These are phyloP conservation scores for Pythium rishiriense DNA, from an alignment of 352 stramenopile species.

Conservation along the genomic window DNA sequence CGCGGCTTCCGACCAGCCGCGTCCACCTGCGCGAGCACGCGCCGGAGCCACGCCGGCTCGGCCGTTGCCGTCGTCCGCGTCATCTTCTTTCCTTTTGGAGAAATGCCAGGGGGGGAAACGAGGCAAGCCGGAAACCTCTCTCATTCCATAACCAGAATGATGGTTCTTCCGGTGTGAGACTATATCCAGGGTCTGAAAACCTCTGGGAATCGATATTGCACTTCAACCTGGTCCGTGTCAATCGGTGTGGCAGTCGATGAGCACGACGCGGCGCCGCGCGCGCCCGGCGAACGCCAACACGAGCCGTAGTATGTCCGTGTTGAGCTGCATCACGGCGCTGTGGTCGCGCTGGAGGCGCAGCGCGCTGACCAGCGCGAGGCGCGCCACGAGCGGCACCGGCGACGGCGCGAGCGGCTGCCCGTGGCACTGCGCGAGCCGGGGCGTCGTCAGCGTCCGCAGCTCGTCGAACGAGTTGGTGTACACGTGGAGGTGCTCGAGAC, in stretches of 20 bases:
- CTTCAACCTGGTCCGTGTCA: not conserved
- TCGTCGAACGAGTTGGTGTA: constrained; percentile 2
- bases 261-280: not conserved
- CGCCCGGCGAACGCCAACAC: constrained; percentile 2
- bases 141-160: too few species aligned
- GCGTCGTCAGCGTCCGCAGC: not conserved
- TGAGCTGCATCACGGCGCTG: not conserved
- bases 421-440: not conserved
- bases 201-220: too few species aligned
- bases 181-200: too few species aligned
- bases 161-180: too few species aligned
- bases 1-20: too few species aligned
- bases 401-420: not conserved
- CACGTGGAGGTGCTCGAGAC: not conserved
- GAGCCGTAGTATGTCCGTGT: not conserved
- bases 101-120: too few species aligned
- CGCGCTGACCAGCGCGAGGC: constrained; percentile 9
- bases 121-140: too few species aligned
- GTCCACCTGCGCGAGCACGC: too few species aligned
- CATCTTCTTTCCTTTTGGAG: too few species aligned
- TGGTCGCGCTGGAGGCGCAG: not conserved
- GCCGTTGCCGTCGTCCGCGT: too few species aligned
- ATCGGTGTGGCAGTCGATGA: constrained; percentile 2
- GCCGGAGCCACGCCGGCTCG: too few species aligned
- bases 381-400: not conserved